phyloP scores from a whole-genome alignment of 495 filamentous ascomycete species.

The Aspergillus hancockii region DNA sequence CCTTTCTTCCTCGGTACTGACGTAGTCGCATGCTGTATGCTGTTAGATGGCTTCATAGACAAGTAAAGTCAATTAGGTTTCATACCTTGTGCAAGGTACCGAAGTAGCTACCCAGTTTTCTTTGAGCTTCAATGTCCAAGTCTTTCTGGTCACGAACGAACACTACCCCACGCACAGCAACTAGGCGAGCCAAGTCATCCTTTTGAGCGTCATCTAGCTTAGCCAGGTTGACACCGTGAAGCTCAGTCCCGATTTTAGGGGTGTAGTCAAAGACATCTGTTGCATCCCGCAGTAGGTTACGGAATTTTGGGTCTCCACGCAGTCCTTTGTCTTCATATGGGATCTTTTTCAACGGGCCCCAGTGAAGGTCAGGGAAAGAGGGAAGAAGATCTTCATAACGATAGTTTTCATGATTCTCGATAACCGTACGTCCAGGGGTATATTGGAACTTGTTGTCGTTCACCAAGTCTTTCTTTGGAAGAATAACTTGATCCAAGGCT shows the following conservation, averaged over 20 bases:
- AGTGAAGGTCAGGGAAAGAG: constrained; percentile 56
- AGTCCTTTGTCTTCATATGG: constrained; percentile 58
- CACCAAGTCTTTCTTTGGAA: constrained; percentile 23
- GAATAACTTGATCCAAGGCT: constrained; percentile 14
- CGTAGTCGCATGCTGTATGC: constrained; percentile 52
- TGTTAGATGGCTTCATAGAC: constrained; percentile 9
- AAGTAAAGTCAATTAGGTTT: not conserved
- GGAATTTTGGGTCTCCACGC: constrained; percentile 56
- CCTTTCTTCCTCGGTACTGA: constrained; percentile 57
- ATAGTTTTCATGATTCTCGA: constrained; percentile 51
- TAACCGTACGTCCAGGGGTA: constrained; percentile 49
- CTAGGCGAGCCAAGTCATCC: constrained; percentile 72
- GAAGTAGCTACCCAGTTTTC: constrained; percentile 65
- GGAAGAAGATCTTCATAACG: constrained; percentile 57
- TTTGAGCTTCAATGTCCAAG: constrained; percentile 66
- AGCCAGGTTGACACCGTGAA: constrained; percentile 68
- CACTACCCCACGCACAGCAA: constrained; percentile 71
- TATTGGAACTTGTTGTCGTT: constrained; percentile 40
- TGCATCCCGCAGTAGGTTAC: constrained; percentile 50
- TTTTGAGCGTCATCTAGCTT: constrained; percentile 68
- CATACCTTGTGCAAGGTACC: constrained; percentile 62
- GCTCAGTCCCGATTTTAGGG: constrained; percentile 71
- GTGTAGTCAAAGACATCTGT: constrained; percentile 62
- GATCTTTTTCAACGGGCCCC: constrained; percentile 51
- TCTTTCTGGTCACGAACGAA: constrained; percentile 71